These are phyloP conservation scores for Peronosclerospora sorghi DNA, from an alignment of 352 stramenopile species.

Conservation along the genomic window DNA sequence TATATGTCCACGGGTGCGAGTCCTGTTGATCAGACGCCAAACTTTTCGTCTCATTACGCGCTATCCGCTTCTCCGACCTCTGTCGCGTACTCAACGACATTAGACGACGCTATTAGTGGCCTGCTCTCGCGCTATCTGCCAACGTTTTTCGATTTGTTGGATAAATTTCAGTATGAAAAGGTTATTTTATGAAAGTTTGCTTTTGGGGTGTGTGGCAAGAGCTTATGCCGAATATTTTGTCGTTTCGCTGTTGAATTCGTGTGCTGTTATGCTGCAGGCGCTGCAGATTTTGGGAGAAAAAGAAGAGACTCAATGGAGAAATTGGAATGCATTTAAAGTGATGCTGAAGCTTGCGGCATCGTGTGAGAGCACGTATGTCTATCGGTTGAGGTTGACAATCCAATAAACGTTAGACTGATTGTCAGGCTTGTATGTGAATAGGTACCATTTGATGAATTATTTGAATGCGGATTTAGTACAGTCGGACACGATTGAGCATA, in stretches of 20 bases:
- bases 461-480: constrained; percentile 37
- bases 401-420: constrained; percentile 1
- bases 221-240: not conserved
- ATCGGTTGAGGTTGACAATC: not conserved
- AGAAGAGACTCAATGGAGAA: constrained; percentile 31
- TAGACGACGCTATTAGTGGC: constrained; percentile 37
- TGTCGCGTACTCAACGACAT: constrained; percentile 6
- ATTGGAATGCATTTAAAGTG: constrained; percentile 37
- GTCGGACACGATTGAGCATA: constrained; percentile 44
- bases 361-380: constrained; percentile 51
- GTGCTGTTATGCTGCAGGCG: constrained; percentile 14
- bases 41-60: constrained; percentile 31
- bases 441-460: constrained; percentile 66
- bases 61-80: constrained; percentile 15
- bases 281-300: constrained; percentile 30
- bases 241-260: not conserved
- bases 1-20: constrained; percentile 33
- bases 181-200: constrained; percentile 3
- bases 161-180: constrained; percentile 55
- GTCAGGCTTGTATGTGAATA: constrained; percentile 1
- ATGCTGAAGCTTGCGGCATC: constrained; percentile 50
- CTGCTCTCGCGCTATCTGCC: constrained; percentile 45
- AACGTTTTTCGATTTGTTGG: constrained; percentile 47
- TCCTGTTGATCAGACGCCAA: constrained; percentile 33
- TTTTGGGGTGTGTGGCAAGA: not conserved